phyloP scores from a whole-genome alignment of 129 eudicot species.

The Apium graveolens region DNA sequence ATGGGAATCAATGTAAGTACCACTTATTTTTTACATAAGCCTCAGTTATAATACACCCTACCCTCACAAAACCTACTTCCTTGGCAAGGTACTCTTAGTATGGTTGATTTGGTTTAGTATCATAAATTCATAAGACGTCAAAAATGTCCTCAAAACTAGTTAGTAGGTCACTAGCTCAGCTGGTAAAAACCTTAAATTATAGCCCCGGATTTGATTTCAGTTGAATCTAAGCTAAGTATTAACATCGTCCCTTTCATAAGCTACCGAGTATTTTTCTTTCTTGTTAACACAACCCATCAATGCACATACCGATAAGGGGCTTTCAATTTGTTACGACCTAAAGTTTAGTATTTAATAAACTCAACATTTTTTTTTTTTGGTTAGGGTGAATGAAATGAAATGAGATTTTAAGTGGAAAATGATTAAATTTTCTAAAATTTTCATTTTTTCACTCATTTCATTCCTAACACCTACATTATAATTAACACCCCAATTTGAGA shows the following conservation, averaged over 20 bases:
- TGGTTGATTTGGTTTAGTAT: background rate
- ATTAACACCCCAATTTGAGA: no score
- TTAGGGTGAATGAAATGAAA: no score
- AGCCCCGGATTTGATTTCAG: no score
- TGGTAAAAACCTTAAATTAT: background rate
- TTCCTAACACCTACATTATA: no score
- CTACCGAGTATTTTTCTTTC: background rate
- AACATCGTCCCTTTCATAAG: background rate
- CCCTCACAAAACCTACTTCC: no score
- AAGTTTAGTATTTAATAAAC: background rate
- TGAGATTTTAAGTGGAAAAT: no score
- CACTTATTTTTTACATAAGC: no score
- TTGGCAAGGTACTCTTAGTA: background rate
- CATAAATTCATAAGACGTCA: background rate
- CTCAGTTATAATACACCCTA: background rate
- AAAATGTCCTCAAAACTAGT: no score
- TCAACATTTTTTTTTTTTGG: no score
- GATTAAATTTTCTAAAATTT: no score
- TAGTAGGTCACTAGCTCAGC: background rate
- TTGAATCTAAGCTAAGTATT: background rate
- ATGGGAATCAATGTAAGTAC: background rate
- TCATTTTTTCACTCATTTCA: no score
- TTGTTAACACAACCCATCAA: background rate
- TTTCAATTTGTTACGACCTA: background rate
- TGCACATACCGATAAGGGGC: background rate